Evolutionary conservation across 2,329 filamentous ascomycete species (phyloP), one percentile per base, ranked within the genome.

Genomic region (Penicillium sp.): DNA sequence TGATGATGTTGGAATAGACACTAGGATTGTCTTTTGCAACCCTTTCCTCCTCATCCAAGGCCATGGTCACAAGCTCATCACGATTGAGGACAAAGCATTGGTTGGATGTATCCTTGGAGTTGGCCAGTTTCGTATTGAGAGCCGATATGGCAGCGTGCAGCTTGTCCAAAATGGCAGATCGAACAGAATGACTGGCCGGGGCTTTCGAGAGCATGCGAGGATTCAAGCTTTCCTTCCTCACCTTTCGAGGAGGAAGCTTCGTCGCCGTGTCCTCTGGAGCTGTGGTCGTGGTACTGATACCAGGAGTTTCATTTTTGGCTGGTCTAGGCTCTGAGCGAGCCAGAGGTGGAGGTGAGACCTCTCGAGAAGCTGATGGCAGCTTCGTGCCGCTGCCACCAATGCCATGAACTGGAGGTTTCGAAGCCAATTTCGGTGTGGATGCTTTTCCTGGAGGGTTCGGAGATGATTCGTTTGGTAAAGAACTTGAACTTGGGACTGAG

Each of bases 1-100:
- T 95, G 69, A 97, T 84, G 21, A 91, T 78, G 62, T 96, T 96
- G 7, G 82, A 78, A 65, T 99, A 99, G 23, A 97, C 84, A 0
- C 81, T 73, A 1, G 81, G 75, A 53, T 87, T 87, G 13, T 86
- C 84, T 10, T 78, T 78, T 1, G 91, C 91, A 7, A 84, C 76
- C 29, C 83, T 83, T 67, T 96, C 86, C 73, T 99, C 95, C 54
- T 92, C 85, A 45, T 80, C 74, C n/a, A 77, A 55, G 10, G 77
- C 73, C 71, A 78, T 74, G 12, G 66, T 70, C 20, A 77, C 63
- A 30, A 80, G 60, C 58, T 80, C 75, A 49, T 78, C 67, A 1
- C 71, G 52, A 7, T 68, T 72, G 7, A 80, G 54, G n/a, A 74
- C 44, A 30, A 77, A 60, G 32, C 61, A 60, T 24, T 62, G 66